Base-by-base conservation (phyloP, 2,329 filamentous ascomycete species). In the Stemphylium beticola region DNA sequence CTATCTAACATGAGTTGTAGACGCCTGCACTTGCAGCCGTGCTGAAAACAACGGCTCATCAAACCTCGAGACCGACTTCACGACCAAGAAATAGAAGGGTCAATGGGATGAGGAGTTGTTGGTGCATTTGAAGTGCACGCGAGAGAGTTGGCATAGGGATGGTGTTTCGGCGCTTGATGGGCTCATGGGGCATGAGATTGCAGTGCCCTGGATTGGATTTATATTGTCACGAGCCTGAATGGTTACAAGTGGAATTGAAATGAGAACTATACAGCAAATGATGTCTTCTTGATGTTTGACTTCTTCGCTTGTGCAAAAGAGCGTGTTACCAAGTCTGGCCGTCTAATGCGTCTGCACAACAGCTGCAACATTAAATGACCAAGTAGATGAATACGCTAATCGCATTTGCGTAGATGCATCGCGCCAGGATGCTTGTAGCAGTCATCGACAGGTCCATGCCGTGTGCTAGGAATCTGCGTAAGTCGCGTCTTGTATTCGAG, bases 11-110 rank as follows among this genome's bases (percentile, higher is more conserved):
- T 31, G 14, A 17, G 12, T 12, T 47, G 40, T 32, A 78, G 74
- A 72, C 47, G 70, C 77, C 4, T 95, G 91, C 79, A 95, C 89
- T n/a, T 96, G 92, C 74, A 88, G 92, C 76, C 93, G 91, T 75
- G 85, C 85, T 15, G 74, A 83, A 43, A 83, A 84, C 62, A 83
- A 85, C 49, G 84, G 84, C 34, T 81, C 82, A 54, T 85, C 89
- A 62, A 76, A 76, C 53, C 78, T 88, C 64, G 93, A 97, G 85
- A 90, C 84, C 44, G 93, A 97, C 77, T 97, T 96, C 73, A 97
- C 92, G 33, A 91, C 88, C 49, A 86, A 84, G 79, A 76, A 76
- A 66, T 76, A 71, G 54, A 53, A n/a, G 15, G 14, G 10, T 40
- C 15, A 38, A 31, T 17, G 9, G 33, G 34, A 32, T 17, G 14